Evolutionary conservation across 495 filamentous ascomycete species (phyloP).

Genomic region (Halenospora varia): DNA sequence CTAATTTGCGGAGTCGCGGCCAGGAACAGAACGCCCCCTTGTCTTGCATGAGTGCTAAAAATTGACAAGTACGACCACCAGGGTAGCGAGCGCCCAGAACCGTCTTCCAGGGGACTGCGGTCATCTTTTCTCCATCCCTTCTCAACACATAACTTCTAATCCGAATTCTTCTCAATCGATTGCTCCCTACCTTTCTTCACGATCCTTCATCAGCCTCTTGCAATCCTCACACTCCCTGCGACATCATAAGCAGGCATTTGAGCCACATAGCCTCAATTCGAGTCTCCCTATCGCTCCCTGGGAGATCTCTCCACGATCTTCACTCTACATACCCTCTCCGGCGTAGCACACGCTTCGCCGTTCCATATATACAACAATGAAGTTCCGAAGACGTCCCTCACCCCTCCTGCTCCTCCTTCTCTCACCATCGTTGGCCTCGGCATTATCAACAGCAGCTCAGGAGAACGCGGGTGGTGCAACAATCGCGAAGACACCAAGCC

Average conservation of each 20-base stretch:
- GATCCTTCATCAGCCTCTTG: background rate
- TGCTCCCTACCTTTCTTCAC: background rate
- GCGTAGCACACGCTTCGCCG: background rate
- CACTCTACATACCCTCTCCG: background rate
- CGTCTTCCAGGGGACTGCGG: background rate
- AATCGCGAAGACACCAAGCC: conserved; percentile 22
- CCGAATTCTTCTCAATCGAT: background rate
- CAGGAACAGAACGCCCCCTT: background rate
- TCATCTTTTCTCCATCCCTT: background rate
- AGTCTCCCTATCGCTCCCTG: background rate
- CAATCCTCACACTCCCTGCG: background rate
- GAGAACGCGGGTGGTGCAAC: conserved; percentile 17
- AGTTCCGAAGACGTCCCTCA: conserved; percentile 35
- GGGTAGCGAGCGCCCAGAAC: background rate
- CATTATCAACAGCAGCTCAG: conserved; percentile 22
- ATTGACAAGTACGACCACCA: background rate
- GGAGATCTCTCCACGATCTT: background rate
- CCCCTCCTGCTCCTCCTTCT: conserved; percentile 45
- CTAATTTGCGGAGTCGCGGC: background rate
- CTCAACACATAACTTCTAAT: background rate
- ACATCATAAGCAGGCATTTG: background rate
- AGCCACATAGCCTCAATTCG: background rate
- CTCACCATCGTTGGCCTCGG: conserved; percentile 31
- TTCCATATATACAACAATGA: conserved; percentile 36
- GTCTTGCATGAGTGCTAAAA: background rate